A percentile compares a stretch with the other conserved stretches of the same genome.
These are phyloP conservation scores for Terana coerulea DNA, from an alignment of 768 basidiomycete species.

Conservation along the genomic window DNA sequence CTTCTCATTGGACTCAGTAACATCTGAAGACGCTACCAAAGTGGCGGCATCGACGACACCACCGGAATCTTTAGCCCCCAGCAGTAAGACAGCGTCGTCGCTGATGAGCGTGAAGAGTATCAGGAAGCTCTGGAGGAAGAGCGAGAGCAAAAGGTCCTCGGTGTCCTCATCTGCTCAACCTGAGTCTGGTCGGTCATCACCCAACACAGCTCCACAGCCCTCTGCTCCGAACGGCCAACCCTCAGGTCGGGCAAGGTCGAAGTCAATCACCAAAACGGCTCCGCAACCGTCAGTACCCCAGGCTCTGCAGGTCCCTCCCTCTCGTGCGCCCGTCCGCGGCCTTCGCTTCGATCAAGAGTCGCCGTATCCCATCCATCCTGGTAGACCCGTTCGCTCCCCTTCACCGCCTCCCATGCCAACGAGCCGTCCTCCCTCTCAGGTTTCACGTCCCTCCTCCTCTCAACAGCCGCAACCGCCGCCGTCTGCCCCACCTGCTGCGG, in stretches of 20 bases:
- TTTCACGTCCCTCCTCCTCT: too few relatives aligned
- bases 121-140: constrained; percentile 77
- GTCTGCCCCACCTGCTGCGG: constrained; percentile 19
- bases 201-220: constrained; percentile 15
- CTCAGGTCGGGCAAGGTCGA: constrained; percentile 9
- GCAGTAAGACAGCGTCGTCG: constrained; percentile 37
- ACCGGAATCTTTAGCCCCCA: neutral
- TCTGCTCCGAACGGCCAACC: constrained; percentile 9
- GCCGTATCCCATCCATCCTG: constrained; percentile 50
- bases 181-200: constrained; percentile 23
- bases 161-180: constrained; percentile 13
- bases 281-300: constrained; percentile 29
- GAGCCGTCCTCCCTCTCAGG: constrained; percentile 16
- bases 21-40: constrained; percentile 28
- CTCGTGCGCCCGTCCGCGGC: constrained; percentile 37
- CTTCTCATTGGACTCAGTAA: constrained; percentile 73
- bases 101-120: constrained; percentile 73
- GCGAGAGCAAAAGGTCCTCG: constrained; percentile 41
- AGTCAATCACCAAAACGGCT: constrained; percentile 13
- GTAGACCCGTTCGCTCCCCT: constrained; percentile 19
- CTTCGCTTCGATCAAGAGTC: constrained; percentile 74
- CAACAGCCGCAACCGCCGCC: constrained; percentile 17
- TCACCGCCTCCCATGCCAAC: constrained; percentile 15
- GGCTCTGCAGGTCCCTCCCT: constrained; percentile 18
- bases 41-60: constrained; percentile 2